Conservation (phyloP, 257 asterid genomes). For the Solanum lycopersicoides region DNA sequence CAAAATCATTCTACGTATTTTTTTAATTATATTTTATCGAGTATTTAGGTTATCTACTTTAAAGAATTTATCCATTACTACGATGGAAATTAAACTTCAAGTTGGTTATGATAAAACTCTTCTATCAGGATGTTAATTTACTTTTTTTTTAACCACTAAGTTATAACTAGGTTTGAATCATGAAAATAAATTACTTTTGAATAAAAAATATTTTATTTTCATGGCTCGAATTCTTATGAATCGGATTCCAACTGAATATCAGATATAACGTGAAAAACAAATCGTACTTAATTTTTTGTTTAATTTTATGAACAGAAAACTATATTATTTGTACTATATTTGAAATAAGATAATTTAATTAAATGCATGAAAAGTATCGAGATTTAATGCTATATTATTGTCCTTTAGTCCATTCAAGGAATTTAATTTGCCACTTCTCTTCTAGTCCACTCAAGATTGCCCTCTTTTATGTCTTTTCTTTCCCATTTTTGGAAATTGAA, state of each 20-base stretch:
- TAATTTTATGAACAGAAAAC: background rate
- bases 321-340: background rate
- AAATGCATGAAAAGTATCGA: background rate
- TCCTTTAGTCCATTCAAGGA: background rate
- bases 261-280: background rate
- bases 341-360: background rate
- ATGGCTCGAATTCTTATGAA: background rate
- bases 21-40: background rate
- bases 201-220: too few relatives aligned
- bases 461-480: background rate
- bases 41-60: background rate
- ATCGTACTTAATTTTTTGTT: too few relatives aligned
- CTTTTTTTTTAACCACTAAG: background rate
- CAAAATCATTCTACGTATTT: background rate
- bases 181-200: background rate
- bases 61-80: accelerated
- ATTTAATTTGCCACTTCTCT: background rate
- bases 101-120: accelerated
- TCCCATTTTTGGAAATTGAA: background rate
- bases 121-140: background rate
- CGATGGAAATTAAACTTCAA: background rate
- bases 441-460: background rate
- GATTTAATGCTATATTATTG: background rate
- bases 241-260: accelerated
- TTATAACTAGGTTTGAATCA: background rate